These are phyloP conservation scores for Solanum bulbocastanum DNA, from an alignment of 257 asterid genomes.

Conservation along the genomic window DNA sequence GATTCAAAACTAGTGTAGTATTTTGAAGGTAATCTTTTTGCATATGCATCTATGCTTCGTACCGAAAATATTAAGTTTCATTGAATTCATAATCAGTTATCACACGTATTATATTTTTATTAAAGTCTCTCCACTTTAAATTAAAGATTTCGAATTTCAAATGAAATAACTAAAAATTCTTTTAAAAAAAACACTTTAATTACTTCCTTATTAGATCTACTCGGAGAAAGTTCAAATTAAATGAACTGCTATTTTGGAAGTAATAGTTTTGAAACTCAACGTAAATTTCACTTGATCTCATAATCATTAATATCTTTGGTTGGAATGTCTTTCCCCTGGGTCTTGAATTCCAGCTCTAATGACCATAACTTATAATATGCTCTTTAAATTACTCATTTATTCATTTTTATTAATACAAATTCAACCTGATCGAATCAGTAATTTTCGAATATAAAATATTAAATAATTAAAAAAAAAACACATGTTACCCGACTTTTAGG, in stretches of 20 bases:
- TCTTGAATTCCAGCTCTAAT: neutral
- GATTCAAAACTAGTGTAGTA: neutral
- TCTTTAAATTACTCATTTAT: neutral
- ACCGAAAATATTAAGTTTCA: neutral
- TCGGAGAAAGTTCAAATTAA: neutral
- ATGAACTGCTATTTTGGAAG: neutral
- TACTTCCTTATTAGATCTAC: neutral
- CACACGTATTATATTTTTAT: too few species aligned
- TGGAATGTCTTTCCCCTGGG: too few species aligned
- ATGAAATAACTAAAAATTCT: neutral
- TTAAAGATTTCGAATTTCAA: neutral
- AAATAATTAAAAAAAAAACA: neutral
- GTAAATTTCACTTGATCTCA: neutral
- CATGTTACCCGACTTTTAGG: slow-evolving; percentile 25
- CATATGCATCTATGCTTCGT: neutral
- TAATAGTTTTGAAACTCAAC: neutral
- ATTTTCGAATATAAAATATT: neutral
- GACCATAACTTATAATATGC: neutral
- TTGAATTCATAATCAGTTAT: neutral
- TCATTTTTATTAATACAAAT: neutral
- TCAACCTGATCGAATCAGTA: neutral
- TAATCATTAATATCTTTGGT: too few species aligned
- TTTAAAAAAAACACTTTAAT: neutral
- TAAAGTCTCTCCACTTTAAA: neutral
- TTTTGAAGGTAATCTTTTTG: neutral